Base-by-base conservation (phyloP, 331 rosid species). In the Prunus yedoensis region DNA sequence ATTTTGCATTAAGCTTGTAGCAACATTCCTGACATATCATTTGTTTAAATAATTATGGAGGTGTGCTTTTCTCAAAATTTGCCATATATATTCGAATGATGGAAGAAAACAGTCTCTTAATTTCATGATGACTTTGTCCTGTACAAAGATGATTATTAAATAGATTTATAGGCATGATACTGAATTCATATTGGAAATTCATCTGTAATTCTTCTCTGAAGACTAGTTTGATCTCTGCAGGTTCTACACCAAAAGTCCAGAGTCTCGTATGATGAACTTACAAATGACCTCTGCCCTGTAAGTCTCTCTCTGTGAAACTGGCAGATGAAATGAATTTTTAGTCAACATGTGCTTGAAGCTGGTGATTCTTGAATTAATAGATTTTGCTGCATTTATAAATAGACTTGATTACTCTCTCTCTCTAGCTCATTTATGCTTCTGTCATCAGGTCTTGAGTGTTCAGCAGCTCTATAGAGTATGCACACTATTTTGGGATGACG, bases 271-370 rank as follows among this genome's bases (percentile, higher is more conserved):
- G 96, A 93, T 68, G 92, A 91, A 60, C 89, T 93, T 74, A 85
- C 93, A 35, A 89, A 89, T 80, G 96, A 91, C 72, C 81, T 93
- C 28, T 93, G 98, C 86, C 98, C 98, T n/a, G 98, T 93, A 88
- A 91, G 90, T 85, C 52, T 75, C 63, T 69, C 8, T 69, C 60
- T 68, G 38, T 9, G 41, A 58, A 73, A 54, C 16, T 30, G 45
- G 64, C 21, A 59, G 30, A 51, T 52, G 49, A 61, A 45, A 73
- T 73, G 27, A 63, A 74, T 18, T 60, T 51, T 14, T 62, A 45
- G 51, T 10, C 50, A 8, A 28, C 57, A 25, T 54, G 16, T n/a
- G 65, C 28, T 35, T 25, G 67, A 72, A 57, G 32, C 35, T 56
- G 67, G 15, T 5, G 12, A 62, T 10, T 16, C 1, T 15, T 64